Conservation (phyloP, 2,329 filamentous ascomycete genomes). For the Fusarium armeniacum region DNA sequence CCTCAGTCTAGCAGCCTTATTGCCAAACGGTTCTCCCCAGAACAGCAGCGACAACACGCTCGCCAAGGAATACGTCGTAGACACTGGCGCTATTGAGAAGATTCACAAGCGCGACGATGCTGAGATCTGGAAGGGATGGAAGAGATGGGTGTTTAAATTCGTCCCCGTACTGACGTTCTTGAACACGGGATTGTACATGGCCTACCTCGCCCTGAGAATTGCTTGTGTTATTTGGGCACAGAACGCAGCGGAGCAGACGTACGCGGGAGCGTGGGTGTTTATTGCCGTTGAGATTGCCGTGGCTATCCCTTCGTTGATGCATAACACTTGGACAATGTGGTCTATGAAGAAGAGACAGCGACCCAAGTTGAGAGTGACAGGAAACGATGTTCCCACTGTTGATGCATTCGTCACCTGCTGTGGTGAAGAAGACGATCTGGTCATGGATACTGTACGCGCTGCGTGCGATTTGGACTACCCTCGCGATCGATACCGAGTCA, state of each 20-base stretch:
- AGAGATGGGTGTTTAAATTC: conserved; percentile 56
- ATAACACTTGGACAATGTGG: conserved; percentile 71
- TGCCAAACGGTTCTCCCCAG: conserved; percentile 49
- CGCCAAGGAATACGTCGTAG: conserved; percentile 51
- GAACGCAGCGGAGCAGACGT: conserved; percentile 56
- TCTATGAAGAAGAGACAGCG: conserved; percentile 67
- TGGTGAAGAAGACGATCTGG: conserved; percentile 68
- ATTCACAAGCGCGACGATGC: conserved; percentile 60
- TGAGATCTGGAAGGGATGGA: conserved; percentile 63
- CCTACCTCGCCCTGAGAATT: conserved; percentile 66
- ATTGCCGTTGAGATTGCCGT: conserved; percentile 68
- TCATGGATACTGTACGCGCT: conserved; percentile 69
- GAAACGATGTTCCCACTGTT: conserved; percentile 65
- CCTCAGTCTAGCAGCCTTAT: conserved; percentile 58
- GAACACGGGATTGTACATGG: conserved; percentile 60
- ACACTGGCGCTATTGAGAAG: conserved; percentile 54
- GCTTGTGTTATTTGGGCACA: conserved; percentile 67
- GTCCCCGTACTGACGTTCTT: conserved; percentile 58
- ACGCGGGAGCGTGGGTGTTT: conserved; percentile 69
- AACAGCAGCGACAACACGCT: conserved; percentile 47
- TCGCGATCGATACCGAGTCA: conserved; percentile 64
- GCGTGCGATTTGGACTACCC: conserved; percentile 70
- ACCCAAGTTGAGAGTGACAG: conserved; percentile 66
- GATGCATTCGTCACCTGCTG: conserved; percentile 72
- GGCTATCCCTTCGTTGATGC: conserved; percentile 67